Conservation (phyloP, 2,329 filamentous ascomycete genomes). For the Aspergillus proliferans region DNA sequence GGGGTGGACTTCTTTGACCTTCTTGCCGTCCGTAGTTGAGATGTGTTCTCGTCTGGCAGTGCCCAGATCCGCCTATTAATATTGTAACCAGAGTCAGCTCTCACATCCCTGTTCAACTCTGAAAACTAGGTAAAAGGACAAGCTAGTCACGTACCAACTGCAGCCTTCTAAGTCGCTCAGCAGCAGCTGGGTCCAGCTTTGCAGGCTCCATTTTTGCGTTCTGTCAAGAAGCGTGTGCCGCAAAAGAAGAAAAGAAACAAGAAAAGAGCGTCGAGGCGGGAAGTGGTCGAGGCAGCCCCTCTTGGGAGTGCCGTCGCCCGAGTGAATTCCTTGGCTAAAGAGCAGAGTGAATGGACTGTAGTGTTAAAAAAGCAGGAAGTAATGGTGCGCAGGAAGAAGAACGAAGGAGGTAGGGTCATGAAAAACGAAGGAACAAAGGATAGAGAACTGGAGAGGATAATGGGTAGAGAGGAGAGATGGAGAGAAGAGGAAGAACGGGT, state of each 20-base stretch:
- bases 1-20: conserved; percentile 8
- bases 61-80: conserved; percentile 32
- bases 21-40: conserved; percentile 24
- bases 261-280: not conserved
- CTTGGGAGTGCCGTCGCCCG: not conserved
- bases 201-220: conserved; percentile 4
- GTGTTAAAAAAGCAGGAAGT: too few species aligned
- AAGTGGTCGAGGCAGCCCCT: not conserved
- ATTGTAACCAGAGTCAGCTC: not conserved
- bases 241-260: not conserved
- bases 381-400: too few species aligned
- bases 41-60: conserved; percentile 30
- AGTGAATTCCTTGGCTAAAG: too few species aligned
- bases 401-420: not conserved
- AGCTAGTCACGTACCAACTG: conserved; percentile 21
- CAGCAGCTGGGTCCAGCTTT: conserved; percentile 4
- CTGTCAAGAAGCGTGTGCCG: not conserved
- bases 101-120: not conserved
- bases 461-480: not conserved
- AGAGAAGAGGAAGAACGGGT: not conserved
- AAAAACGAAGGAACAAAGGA: not conserved
- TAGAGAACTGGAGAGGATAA: too few species aligned
- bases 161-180: conserved; percentile 18
- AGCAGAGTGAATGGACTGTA: too few species aligned
- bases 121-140: not conserved